Percentiles rank a stretch among this genome's conserved stretches.
Evolutionary conservation across 352 stramenopile species (phyloP).

Genomic region (Elongisporangium prolatum): DNA sequence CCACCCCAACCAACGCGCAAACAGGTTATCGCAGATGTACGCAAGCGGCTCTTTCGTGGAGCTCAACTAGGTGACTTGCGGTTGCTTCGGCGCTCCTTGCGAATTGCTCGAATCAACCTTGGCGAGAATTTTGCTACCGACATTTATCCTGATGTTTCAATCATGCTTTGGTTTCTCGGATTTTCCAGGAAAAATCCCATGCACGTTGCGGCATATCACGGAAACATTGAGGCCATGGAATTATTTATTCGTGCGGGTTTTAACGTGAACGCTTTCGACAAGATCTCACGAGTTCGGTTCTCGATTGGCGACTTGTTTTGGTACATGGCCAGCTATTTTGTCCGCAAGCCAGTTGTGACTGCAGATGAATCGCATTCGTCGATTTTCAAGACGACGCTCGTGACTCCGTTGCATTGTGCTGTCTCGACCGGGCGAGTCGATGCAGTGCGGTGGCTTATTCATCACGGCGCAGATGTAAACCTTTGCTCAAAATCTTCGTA

Average conservation of each 20-base stretch:
- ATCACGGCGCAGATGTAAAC: constrained; percentile 72
- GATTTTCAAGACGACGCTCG: constrained; percentile 67
- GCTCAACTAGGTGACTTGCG: constrained; percentile 61
- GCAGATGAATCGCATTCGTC: constrained; percentile 59
- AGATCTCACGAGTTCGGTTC: constrained; percentile 74
- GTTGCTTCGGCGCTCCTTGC: constrained; percentile 49
- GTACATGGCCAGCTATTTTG: constrained; percentile 71
- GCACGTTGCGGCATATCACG: constrained; percentile 77
- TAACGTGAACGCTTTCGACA: constrained; percentile 71
- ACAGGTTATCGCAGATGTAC: constrained; percentile 43
- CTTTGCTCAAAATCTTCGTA: constrained; percentile 72
- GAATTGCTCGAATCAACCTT: constrained; percentile 45
- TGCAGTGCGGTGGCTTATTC: constrained; percentile 67
- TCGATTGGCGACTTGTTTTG: constrained; percentile 79
- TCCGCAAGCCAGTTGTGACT: constrained; percentile 59
- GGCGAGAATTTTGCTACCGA: constrained; percentile 50
- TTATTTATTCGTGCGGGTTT: constrained; percentile 54
- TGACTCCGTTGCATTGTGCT: constrained; percentile 74
- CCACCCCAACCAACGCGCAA: constrained; percentile 3
- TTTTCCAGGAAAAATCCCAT: constrained; percentile 81
- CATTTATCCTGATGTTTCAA: constrained; percentile 61
- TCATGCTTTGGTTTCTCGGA: constrained; percentile 69
- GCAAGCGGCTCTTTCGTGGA: constrained; percentile 70
- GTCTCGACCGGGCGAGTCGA: constrained; percentile 70
- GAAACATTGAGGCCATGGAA: constrained; percentile 71